These are phyloP conservation scores for Ceratocystis destructans DNA, from an alignment of 2,329 filamentous ascomycete genomes.

Conservation along the genomic window DNA sequence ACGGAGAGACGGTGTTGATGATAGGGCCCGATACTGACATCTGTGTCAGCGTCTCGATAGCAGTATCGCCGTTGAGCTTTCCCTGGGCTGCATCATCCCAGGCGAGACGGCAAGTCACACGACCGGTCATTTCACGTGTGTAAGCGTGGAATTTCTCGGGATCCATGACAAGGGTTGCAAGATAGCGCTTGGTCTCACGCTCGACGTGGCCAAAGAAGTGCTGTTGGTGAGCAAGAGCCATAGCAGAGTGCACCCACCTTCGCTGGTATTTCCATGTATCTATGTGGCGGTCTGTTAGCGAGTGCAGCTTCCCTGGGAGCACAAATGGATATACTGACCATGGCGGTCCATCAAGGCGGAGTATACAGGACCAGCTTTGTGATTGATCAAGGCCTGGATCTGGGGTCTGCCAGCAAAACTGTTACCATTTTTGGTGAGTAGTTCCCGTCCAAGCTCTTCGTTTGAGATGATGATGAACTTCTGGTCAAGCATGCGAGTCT, in stretches of 20 bases:
- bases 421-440: conserved; percentile 36
- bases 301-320: neutral
- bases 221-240: conserved; percentile 29
- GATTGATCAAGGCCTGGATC: conserved; percentile 35
- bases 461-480: conserved; percentile 35
- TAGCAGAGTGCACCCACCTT: conserved; percentile 39
- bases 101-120: conserved; percentile 37
- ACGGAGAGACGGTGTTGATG: conserved; percentile 36
- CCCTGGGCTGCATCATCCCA: conserved; percentile 38
- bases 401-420: conserved; percentile 39
- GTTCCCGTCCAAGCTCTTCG: conserved; percentile 35
- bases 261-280: conserved; percentile 37
- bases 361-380: conserved; percentile 36
- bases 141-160: conserved; percentile 33
- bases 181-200: conserved; percentile 32
- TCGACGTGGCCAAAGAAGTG: conserved; percentile 38
- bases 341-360: conserved; percentile 39
- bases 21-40: conserved; percentile 41
- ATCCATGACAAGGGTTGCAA: conserved; percentile 34
- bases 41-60: conserved; percentile 34
- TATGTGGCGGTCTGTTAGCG: conserved; percentile 20
- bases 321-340: conserved; percentile 26
- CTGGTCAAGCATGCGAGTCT: conserved; percentile 30
- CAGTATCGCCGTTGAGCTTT: conserved; percentile 33
- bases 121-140: conserved; percentile 36